Conservation (phyloP, 352 stramenopile genomes). For the Pythium apleroticum region DNA sequence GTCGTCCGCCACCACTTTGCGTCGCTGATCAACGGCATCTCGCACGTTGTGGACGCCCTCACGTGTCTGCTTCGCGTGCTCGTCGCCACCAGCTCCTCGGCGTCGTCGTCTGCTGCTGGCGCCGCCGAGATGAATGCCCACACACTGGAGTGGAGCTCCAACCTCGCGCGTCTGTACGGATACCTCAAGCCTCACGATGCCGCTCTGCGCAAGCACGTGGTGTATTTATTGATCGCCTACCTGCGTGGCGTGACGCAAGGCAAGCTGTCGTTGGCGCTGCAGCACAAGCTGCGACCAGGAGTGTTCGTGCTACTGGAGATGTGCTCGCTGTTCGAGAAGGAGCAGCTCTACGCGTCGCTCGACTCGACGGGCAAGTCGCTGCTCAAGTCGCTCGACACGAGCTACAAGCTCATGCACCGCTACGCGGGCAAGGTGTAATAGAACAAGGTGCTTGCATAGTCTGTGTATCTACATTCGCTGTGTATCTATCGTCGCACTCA, state of each 20-base stretch:
- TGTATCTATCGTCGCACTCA: slow-evolving; percentile 4
- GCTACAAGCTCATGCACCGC: slow-evolving; percentile 85
- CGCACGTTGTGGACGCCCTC: slow-evolving; percentile 63
- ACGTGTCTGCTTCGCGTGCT: slow-evolving; percentile 74
- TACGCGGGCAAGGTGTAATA: slow-evolving; percentile 84
- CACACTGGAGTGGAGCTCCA: slow-evolving; percentile 70
- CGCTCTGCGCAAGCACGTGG: slow-evolving; percentile 81
- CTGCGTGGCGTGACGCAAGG: slow-evolving; percentile 61
- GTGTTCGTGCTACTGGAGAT: slow-evolving; percentile 82
- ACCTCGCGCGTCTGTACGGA: slow-evolving; percentile 80
- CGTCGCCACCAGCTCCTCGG: slow-evolving; percentile 23
- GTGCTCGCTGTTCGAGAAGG: slow-evolving; percentile 83
- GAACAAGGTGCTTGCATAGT: slow-evolving; percentile 6
- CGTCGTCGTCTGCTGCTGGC: neutral
- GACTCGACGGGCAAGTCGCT: slow-evolving; percentile 83
- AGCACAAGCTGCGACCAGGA: slow-evolving; percentile 69
- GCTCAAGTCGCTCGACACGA: slow-evolving; percentile 82
- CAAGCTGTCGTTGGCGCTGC: slow-evolving; percentile 50
- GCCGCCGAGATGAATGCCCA: slow-evolving; percentile 4
- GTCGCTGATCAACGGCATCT: slow-evolving; percentile 62
- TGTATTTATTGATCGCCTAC: slow-evolving; percentile 79
- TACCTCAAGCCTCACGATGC: slow-evolving; percentile 85
- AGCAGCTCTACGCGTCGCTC: slow-evolving; percentile 80
- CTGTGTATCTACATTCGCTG: neutral
- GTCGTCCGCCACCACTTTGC: slow-evolving; percentile 77